Conservation (phyloP, 176 grass and related monocot genomes). For the Juncus effusus region DNA sequence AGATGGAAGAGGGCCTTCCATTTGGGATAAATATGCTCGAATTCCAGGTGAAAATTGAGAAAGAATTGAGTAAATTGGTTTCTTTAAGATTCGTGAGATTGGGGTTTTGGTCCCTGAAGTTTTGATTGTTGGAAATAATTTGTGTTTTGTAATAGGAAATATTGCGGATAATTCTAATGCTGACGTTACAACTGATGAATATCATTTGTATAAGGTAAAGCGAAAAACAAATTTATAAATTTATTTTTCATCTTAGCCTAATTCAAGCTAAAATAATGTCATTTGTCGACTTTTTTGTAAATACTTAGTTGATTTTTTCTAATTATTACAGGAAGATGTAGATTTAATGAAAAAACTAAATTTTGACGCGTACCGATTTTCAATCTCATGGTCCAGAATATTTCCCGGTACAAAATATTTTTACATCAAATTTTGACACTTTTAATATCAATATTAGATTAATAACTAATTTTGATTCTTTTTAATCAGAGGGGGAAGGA, state of each 20-base stretch:
- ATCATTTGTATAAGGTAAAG: conserved; percentile 57
- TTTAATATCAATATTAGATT: neutral
- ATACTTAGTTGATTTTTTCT: too few relatives aligned
- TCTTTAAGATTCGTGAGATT: neutral
- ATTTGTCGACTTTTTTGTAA: too few relatives aligned
- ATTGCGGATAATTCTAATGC: conserved; percentile 45
- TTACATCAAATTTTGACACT: neutral
- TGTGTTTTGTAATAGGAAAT: conserved; percentile 18
- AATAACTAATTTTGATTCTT: neutral
- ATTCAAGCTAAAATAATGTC: too few relatives aligned
- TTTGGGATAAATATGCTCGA: conserved; percentile 43
- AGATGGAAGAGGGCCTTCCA: conserved; percentile 38
- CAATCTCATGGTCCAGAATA: conserved; percentile 73
- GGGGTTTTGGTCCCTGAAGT: too few relatives aligned
- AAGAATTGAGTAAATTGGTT: neutral
- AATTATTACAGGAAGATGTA: conserved; percentile 40
- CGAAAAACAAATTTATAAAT: too few relatives aligned
- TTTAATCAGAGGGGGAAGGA: conserved; percentile 35
- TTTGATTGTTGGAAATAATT: too few relatives aligned
- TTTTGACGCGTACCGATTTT: conserved; percentile 62
- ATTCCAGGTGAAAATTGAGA: conserved; percentile 23
- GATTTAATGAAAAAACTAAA: conserved; percentile 58
- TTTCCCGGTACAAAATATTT: conserved; percentile 11
- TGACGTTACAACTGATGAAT: conserved; percentile 48
- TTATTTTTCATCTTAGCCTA: too few relatives aligned